These are phyloP conservation scores for Clitopilus hobsonii DNA, from an alignment of 768 basidiomycete species.

Conservation along the genomic window DNA sequence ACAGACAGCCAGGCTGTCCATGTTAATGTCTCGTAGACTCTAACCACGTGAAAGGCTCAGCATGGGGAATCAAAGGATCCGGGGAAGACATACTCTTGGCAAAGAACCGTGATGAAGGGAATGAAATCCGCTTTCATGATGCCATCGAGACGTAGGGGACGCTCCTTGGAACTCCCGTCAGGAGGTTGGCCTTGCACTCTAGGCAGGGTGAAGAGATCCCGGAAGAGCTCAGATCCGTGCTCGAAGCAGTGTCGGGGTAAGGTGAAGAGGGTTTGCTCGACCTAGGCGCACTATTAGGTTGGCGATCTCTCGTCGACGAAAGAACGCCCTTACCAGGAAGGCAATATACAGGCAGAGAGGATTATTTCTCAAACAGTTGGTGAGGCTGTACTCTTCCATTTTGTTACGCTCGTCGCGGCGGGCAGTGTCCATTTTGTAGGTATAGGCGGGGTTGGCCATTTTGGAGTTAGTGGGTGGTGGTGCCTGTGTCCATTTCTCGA, in stretches of 20 bases:
- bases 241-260: neutral
- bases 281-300: neutral
- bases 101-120: neutral
- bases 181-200: neutral
- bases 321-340: neutral
- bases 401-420: neutral
- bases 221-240: neutral
- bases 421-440: neutral
- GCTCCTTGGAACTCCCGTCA: neutral
- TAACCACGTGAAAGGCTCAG: neutral
- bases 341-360: neutral
- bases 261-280: neutral
- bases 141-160: neutral
- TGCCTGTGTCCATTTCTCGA: neutral
- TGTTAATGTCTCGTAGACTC: neutral
- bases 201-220: neutral
- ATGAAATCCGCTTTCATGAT: neutral
- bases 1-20: neutral
- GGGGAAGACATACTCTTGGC: neutral
- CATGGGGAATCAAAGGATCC: neutral
- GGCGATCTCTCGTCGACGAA: neutral
- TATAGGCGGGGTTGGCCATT: neutral
- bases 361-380: neutral
- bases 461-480: neutral
- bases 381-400: neutral